Evolutionary conservation across 257 asterid genomes (phyloP), one percentile per base, ranked within the genome.

Genomic region (Fraxinus excelsior): DNA sequence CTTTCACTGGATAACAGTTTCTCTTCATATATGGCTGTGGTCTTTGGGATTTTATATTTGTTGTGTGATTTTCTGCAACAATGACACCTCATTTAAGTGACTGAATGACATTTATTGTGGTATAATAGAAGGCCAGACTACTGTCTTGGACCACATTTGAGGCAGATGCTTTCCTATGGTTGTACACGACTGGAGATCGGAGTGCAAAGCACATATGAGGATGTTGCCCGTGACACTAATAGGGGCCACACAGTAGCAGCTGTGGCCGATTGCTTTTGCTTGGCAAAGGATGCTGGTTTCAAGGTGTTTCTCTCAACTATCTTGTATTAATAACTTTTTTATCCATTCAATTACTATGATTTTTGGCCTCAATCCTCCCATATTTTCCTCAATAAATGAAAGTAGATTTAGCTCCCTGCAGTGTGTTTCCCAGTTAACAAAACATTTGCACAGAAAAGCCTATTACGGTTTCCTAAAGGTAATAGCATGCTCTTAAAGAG

Each of bases 251-350:
- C 98, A 3, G 99, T 96, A 79, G 97, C 97, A 75, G 97, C 99
- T 78, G 98, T 96, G 80, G 97, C 98, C 83, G 99, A 96, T 86
- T 96, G 99, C 89, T 96, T 96, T 88, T 91, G 94, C 84, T 85
- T 96, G 86, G 97, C 99, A 62, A 96, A 96, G 88, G 99, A 96
- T 90, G 99, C 98, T 78, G 97, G 99, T 74, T 96, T 96, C 78
- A 96, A 96, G 97, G 99, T 93, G 56, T 77, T 74, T 71, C 42
- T 71, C 76, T 78, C 42, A 28, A 75, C 82, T 79, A 28, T 76
- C 29, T 70, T 66, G 64, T 19, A 67, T 51, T 5, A 12, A 6
- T 73, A 44, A 73, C 14, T 72, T 67, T 37, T 65, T 74, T 26
- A 65, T 32, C 71, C 38, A 79, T 78, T 18, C 64, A 16, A 32